Percentiles rank a stretch among this genome's conserved stretches.
Evolutionary conservation across 1,284 basidiomycete genomes (phyloP).

Genomic region (Puccinia horiana): DNA sequence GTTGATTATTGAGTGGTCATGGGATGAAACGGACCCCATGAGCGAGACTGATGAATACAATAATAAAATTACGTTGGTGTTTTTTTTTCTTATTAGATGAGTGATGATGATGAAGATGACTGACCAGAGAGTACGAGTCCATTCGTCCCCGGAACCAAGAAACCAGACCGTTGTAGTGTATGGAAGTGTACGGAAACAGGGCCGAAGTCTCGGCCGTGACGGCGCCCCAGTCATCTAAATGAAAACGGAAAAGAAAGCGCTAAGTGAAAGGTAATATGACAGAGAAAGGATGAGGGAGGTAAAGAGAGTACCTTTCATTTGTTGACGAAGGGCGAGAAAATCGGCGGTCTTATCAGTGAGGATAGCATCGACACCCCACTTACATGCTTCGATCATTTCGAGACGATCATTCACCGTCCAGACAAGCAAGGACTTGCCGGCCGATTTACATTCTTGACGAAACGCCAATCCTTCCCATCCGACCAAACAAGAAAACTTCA

Average conservation of each 20-base stretch:
- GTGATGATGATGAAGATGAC: neutral
- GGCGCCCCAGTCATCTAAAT: conserved; percentile 30
- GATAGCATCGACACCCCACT: conserved; percentile 87
- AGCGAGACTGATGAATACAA: conserved; percentile 22
- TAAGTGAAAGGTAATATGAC: neutral
- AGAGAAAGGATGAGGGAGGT: neutral
- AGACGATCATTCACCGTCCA: conserved; percentile 93
- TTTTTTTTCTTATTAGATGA: too few relatives aligned
- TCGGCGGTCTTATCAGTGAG: conserved; percentile 79
- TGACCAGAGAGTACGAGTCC: conserved; percentile 19
- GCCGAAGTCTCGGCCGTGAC: conserved; percentile 36
- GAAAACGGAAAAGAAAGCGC: neutral
- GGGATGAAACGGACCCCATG: conserved; percentile 29
- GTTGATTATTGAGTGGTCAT: conserved; percentile 25
- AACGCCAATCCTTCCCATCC: conserved; percentile 72
- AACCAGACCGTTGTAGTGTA: conserved; percentile 32
- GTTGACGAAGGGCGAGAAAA: conserved; percentile 72
- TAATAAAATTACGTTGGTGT: too few relatives aligned
- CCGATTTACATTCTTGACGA: conserved; percentile 72
- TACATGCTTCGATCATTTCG: conserved; percentile 92
- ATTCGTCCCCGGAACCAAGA: conserved; percentile 13
- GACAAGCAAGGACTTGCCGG: conserved; percentile 83
- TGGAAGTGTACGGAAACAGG: conserved; percentile 36
- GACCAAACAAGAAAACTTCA: conserved; percentile 76
- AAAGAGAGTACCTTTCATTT: conserved; percentile 66